Percentiles rank a stretch among this genome's conserved stretches.
Evolutionary conservation across 2,329 filamentous ascomycete genomes (phyloP).

Genomic region (Aspergillus jensenii): DNA sequence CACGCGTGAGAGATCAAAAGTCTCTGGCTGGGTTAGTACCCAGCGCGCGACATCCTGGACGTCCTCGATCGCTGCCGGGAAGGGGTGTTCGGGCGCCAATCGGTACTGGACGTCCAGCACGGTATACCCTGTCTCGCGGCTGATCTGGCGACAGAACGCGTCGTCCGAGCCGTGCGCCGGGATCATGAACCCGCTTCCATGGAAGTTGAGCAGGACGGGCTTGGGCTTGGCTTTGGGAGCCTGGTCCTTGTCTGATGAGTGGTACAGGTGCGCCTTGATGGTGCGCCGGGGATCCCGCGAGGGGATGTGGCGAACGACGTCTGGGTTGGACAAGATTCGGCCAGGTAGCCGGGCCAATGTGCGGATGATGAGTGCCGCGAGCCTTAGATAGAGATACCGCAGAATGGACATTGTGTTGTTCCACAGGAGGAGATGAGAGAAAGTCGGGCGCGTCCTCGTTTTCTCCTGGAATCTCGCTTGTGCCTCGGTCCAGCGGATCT

Average conservation of each 20-base stretch:
- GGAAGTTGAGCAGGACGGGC: conserved; percentile 35
- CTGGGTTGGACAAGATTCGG: conserved; percentile 9
- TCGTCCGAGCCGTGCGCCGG: conserved; percentile 32
- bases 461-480: too few species aligned
- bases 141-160: conserved; percentile 29
- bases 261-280: conserved; percentile 30
- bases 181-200: conserved; percentile 36
- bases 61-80: conserved; percentile 41
- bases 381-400: too few species aligned
- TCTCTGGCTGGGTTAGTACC: conserved; percentile 30
- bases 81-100: conserved; percentile 41
- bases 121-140: conserved; percentile 26
- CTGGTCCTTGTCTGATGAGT: conserved; percentile 21
- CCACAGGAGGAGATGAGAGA: too few species aligned
- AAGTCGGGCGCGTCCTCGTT: too few species aligned
- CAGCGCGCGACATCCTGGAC: conserved; percentile 39
- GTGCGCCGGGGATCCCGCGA: conserved; percentile 29
- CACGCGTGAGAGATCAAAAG: conserved; percentile 34
- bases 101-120: conserved; percentile 43
- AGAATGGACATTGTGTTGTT: too few species aligned
- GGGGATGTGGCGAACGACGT: conserved; percentile 28
- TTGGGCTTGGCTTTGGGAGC: conserved; percentile 20
- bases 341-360: too few species aligned
- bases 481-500: too few species aligned
- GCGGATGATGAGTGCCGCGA: too few species aligned